Evolutionary conservation across 2,329 filamentous ascomycete genomes (phyloP), one percentile per base, ranked within the genome.

Genomic region (Blastomyces gilchristii): DNA sequence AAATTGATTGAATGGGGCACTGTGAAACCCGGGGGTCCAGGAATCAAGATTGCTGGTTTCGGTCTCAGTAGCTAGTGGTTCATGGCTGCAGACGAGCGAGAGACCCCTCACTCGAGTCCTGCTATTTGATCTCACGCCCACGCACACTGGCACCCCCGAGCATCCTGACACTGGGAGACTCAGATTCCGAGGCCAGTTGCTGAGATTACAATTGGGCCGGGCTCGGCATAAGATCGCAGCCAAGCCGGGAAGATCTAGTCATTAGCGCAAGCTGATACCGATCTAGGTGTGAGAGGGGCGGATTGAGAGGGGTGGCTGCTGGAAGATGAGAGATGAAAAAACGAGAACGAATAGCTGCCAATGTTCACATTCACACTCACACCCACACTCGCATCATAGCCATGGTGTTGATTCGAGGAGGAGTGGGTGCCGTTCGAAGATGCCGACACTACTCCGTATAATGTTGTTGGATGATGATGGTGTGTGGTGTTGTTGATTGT

Each of bases 121-220:
- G n/a, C 8, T 39, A 39, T 39, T 39, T 39, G 1, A 39, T 39
- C 37, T 39, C 9, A 34, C 50, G 16, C 9, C 14, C 50, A 7
- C 25, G 5, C 50, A 34, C 25, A n/a, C 28, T 34, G 31, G 31
- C 52, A 54, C 9, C 22, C 52, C 28, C 28, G 8, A 39, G 37
- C 18, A 58, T 22, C 25, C 39, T 25, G 56, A 58, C 56, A 58
- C 39, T 12, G 25, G 37, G 41, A 49, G 57, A 49, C 28, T 59
- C 25, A 49, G 41, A 47, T 34, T 45, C 41, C 25, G 56, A 25
- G 11, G 41, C 56, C 25, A 47, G 41, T 25, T n/a, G 22, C 2
- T n/a, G 57, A 59, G 41, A 59, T 59, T 49, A 28, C 41, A 14
- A 59, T 59, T 59, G 57, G 57, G 41, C 57, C 57, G 39, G 22